Evolutionary conservation across 805 yeast genomes (phyloP).

Genomic region (Kregervanrija fluxuum): DNA sequence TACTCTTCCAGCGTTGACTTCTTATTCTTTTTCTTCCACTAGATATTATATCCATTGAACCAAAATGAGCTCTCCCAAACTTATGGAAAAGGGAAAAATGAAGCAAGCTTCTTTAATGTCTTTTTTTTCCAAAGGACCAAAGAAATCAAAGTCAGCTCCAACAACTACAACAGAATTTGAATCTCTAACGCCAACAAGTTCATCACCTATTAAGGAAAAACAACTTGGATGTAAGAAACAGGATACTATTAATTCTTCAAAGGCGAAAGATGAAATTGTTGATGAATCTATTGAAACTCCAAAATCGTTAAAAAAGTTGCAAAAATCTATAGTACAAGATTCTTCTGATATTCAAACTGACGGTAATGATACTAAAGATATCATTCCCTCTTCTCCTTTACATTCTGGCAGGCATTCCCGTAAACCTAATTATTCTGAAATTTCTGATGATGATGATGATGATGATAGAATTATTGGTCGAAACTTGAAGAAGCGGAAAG

Average conservation of each 20-base stretch:
- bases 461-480: slow-evolving; percentile 1
- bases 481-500: slow-evolving; percentile 6
- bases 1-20: too few relatives aligned
- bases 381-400: slow-evolving; percentile 17
- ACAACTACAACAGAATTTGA: not conserved
- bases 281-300: slow-evolving; percentile 7
- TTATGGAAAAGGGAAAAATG: slow-evolving; percentile 8
- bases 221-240: not conserved
- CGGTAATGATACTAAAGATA: not conserved
- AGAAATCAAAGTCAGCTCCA: slow-evolving; percentile 2
- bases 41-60: not conserved
- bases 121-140: slow-evolving; percentile 18
- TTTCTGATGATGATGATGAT: slow-evolving; percentile 13
- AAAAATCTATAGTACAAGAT: not conserved
- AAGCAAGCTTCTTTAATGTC: slow-evolving; percentile 27
- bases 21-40: not conserved
- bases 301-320: slow-evolving; percentile 4
- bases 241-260: slow-evolving; percentile 1
- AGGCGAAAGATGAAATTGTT: not conserved
- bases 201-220: not conserved
- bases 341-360: not conserved
- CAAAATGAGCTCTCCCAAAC: slow-evolving; percentile 6
- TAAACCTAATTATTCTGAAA: slow-evolving; percentile 17
- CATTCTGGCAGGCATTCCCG: slow-evolving; percentile 6
- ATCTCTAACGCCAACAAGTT: not conserved